Percentiles rank a stretch among this genome's conserved stretches.
Conservation (phyloP, 139 green algal species). For the Pycnococcus provasolii region DNA sequence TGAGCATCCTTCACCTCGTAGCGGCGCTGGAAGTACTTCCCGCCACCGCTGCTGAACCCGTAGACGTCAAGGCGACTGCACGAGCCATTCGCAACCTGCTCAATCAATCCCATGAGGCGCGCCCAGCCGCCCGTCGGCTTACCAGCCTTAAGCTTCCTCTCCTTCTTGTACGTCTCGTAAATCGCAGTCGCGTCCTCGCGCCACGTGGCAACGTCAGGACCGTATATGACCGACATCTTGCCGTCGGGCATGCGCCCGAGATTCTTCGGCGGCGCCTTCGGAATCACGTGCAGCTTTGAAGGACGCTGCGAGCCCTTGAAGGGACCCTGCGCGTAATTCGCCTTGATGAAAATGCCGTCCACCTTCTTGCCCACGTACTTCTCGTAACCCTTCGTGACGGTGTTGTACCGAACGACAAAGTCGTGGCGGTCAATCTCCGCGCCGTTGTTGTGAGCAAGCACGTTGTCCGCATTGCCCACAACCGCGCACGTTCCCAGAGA, state of each 20-base stretch:
- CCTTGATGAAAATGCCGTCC: slow-evolving; percentile 7
- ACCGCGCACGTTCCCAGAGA: slow-evolving; percentile 22
- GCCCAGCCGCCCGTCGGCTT: slow-evolving; percentile 19
- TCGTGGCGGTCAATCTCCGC: slow-evolving; percentile 28
- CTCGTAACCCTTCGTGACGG: slow-evolving; percentile 20
- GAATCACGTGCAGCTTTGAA: background rate
- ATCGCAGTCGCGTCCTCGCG: slow-evolving; percentile 1
- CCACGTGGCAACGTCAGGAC: background rate
- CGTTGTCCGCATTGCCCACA: slow-evolving; percentile 25
- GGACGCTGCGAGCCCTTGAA: too few relatives aligned
- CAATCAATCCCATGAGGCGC: slow-evolving; percentile 21
- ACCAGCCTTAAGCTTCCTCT: slow-evolving; percentile 21
- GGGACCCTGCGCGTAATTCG: background rate
- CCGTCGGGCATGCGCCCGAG: background rate
- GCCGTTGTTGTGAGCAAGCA: slow-evolving; percentile 12
- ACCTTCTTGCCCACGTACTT: slow-evolving; percentile 15
- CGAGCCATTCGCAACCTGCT: slow-evolving; percentile 8
- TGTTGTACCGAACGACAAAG: slow-evolving; percentile 30
- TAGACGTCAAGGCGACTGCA: slow-evolving; percentile 25
- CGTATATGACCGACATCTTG: background rate
- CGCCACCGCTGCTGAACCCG: slow-evolving; percentile 23
- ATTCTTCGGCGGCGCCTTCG: background rate
- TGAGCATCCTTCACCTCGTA: slow-evolving; percentile 19
- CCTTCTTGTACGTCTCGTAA: slow-evolving; percentile 28
- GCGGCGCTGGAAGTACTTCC: slow-evolving; percentile 25